Base-by-base conservation (phyloP, 108 stramenopile species). In the Hondaea fermentalgiana region DNA sequence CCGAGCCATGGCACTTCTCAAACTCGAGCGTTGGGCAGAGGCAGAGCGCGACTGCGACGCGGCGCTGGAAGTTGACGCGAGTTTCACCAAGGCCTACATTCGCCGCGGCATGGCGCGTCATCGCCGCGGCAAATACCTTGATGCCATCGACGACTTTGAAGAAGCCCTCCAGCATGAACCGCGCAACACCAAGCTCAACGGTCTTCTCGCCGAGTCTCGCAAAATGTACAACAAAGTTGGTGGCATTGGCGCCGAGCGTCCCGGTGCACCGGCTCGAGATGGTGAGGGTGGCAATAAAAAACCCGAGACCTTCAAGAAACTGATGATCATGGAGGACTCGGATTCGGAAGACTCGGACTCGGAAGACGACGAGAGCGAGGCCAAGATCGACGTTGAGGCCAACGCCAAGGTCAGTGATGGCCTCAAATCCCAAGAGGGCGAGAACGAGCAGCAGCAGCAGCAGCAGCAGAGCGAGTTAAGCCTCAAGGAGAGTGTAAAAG, bases 31-130 rank as follows among this genome's bases (percentile, higher is more conserved):
- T 5, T 87, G 89, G 29, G 83, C 59, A n/a, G 72, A 59, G 10
- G 94, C 94, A 5, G 88, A 93, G 45, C 57, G 69, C 72, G 94
- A 93, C 87, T 94, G 94, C 88, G 91, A 83, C 55, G 47, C 58
- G 28, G 92, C 92, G 16, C 35, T 93, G 2, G 44, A 88, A 10
- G 72, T 93, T 14, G 92, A 95, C 59, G 88, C 93, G 5, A 64
- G 72, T 6, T 93, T 92, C 49, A 42, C 59, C 5, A 94, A 95
- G 72, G 92, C 93, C 4, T 47, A 89, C 17, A 87, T 87, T 0
- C 89, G 93, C 57, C 87, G 94, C 72, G 94, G 92, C 29, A 93
- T 90, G 89, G 72, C 92, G 17, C 88, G 89, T 69, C 90, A 92
- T 55, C 43, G 72, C 42, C 83, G 88, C 42, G 90, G 89, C 45